These are phyloP conservation scores for Takashimella tepidaria DNA, from an alignment of 1,284 basidiomycete genomes.

Conservation along the genomic window DNA sequence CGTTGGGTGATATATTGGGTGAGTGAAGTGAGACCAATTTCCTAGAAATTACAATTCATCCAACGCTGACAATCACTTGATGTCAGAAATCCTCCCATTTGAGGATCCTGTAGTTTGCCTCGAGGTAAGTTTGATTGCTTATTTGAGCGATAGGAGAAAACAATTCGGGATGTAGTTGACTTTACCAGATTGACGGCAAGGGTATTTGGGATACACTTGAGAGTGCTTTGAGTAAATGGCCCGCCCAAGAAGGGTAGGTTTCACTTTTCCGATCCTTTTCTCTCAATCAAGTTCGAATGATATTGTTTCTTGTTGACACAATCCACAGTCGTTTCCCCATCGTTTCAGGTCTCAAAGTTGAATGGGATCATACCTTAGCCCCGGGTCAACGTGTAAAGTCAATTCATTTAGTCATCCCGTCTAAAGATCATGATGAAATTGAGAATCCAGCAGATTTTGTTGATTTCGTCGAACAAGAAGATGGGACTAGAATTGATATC, in stretches of 20 bases:
- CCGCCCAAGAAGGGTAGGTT: conserved; percentile 78
- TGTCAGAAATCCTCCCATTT: conserved; percentile 75
- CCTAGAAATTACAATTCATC: not conserved
- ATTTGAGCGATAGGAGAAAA: too few species aligned
- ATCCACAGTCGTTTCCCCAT: conserved; percentile 75
- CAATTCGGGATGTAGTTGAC: too few species aligned
- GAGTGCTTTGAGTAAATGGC: conserved; percentile 68
- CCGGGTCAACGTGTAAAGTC: conserved; percentile 67
- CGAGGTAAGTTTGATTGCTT: conserved; percentile 41
- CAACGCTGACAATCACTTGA: conserved; percentile 4
- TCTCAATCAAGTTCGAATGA: not conserved
- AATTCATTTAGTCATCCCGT: conserved; percentile 56
- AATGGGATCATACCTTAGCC: conserved; percentile 70
- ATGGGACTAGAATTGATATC: conserved; percentile 48
- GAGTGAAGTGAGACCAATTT: too few species aligned
- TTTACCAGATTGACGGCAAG: conserved; percentile 64
- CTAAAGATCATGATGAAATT: conserved; percentile 27
- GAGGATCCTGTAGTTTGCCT: conserved; percentile 79
- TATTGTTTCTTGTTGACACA: not conserved
- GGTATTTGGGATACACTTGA: conserved; percentile 79
- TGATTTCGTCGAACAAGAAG: conserved; percentile 41
- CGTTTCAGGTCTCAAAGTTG: conserved; percentile 75
- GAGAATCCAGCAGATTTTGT: conserved; percentile 36
- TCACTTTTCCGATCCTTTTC: conserved; percentile 1
- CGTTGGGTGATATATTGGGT: conserved; percentile 61